Evolutionary conservation across 768 basidiomycete genomes (phyloP).

Genomic region (Boletus rubroflammeus): DNA sequence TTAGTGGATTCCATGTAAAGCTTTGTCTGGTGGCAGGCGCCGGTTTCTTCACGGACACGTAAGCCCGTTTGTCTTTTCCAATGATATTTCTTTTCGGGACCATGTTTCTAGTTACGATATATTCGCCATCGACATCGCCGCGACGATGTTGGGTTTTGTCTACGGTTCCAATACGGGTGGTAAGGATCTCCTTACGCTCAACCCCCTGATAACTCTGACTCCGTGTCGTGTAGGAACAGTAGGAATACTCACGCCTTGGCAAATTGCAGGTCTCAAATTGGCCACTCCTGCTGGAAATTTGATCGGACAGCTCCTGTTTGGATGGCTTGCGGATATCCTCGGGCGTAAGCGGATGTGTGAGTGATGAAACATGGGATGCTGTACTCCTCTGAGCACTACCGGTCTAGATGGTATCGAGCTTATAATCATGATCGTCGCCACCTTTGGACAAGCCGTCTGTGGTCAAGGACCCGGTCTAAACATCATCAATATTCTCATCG

Average conservation of each 20-base stretch:
- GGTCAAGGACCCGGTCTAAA: conserved; percentile 57
- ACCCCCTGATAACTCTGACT: not conserved
- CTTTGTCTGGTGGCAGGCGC: conserved; percentile 64
- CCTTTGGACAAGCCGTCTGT: conserved; percentile 75
- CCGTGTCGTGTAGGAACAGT: too few relatives aligned
- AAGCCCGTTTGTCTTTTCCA: conserved; percentile 17
- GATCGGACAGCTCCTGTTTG: conserved; percentile 69
- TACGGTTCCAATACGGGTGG: conserved; percentile 36
- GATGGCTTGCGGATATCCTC: conserved; percentile 68
- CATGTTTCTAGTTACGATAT: conserved; percentile 53
- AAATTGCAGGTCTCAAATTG: conserved; percentile 71
- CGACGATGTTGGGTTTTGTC: conserved; percentile 76
- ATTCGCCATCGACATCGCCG: conserved; percentile 83
- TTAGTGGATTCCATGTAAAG: conserved; percentile 78
- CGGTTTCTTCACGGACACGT: conserved; percentile 87
- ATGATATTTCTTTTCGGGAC: not conserved
- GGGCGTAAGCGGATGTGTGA: conserved; percentile 76
- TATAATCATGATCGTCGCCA: conserved; percentile 71
- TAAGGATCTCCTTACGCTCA: not conserved
- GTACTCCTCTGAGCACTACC: not conserved
- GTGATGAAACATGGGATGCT: conserved; percentile 21
- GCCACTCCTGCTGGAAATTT: conserved; percentile 73
- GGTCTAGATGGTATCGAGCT: conserved; percentile 45
- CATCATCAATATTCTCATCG: conserved; percentile 68
- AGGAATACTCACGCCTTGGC: conserved; percentile 32